Evolutionary conservation across 306 rosid genomes (phyloP).

Genomic region (Dryas octopetala): DNA sequence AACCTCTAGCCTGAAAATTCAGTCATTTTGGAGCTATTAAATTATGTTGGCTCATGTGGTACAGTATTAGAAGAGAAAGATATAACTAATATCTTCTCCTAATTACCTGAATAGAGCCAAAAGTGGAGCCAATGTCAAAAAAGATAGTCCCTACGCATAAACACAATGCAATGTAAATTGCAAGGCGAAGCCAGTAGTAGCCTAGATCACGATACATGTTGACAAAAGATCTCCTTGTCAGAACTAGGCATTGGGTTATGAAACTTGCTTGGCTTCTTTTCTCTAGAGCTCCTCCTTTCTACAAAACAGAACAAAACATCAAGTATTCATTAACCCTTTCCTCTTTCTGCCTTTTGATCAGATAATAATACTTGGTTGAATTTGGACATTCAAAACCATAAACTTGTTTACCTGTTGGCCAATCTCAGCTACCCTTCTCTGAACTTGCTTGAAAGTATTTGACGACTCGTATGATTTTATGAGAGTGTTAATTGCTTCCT

Average conservation of each 20-base stretch:
- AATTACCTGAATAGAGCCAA: slow-evolving; percentile 43
- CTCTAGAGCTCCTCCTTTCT: slow-evolving; percentile 27
- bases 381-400: not conserved
- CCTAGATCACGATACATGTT: slow-evolving; percentile 53
- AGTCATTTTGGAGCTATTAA: not conserved
- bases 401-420: slow-evolving; percentile 20
- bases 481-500: slow-evolving; percentile 32
- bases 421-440: slow-evolving; percentile 18
- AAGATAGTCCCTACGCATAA: slow-evolving; percentile 41
- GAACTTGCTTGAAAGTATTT: slow-evolving; percentile 20
- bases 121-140: slow-evolving; percentile 32
- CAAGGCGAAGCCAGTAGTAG: slow-evolving; percentile 54
- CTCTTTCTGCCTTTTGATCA: not conserved
- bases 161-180: slow-evolving; percentile 40
- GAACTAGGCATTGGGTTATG: slow-evolving; percentile 34
- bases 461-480: slow-evolving; percentile 36
- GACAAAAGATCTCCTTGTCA: slow-evolving; percentile 45
- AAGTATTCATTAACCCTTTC: not conserved
- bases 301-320: not conserved
- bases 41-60: not conserved
- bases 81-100: not conserved
- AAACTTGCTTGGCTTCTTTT: slow-evolving; percentile 44
- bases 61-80: not conserved
- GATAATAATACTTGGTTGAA: not conserved
- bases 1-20: slow-evolving; percentile 57